Evolutionary conservation across 2,329 filamentous ascomycete species (phyloP).

Genomic region (Aspergillus floridensis): DNA sequence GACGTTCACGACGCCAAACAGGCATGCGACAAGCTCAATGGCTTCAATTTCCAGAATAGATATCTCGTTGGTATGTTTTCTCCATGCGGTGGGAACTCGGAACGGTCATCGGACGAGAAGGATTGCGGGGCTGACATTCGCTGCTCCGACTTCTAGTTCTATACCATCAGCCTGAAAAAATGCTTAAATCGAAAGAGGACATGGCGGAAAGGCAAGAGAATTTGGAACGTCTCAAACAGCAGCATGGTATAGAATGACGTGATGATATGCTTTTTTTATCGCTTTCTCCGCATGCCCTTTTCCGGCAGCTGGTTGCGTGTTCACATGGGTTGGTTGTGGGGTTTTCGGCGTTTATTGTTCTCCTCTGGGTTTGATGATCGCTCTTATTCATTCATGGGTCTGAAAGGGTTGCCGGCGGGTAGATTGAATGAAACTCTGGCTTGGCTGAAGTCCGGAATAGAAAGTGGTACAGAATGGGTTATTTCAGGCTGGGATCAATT

Average conservation of each 20-base stretch:
- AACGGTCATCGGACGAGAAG: too few species aligned
- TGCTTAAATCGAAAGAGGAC: conserved; percentile 86
- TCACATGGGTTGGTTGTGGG: conserved; percentile 38
- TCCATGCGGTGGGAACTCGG: not conserved
- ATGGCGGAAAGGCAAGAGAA: conserved; percentile 91
- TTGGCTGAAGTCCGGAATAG: conserved; percentile 14
- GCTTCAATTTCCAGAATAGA: conserved; percentile 99
- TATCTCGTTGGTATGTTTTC: conserved; percentile 85
- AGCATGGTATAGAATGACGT: conserved; percentile 95
- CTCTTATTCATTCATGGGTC: conserved; percentile 28
- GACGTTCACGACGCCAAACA: conserved; percentile 98
- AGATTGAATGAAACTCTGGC: conserved; percentile 26
- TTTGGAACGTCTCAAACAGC: conserved; percentile 95
- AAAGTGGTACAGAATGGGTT: conserved; percentile 23
- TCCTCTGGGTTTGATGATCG: conserved; percentile 35
- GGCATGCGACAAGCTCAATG: conserved; percentile 98
- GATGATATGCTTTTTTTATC: conserved; percentile 25
- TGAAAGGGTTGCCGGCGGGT: conserved; percentile 28
- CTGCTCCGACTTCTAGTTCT: conserved; percentile 49
- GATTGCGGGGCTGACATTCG: conserved; percentile 9
- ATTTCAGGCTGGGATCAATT: conserved; percentile 19
- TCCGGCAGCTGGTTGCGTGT: conserved; percentile 34
- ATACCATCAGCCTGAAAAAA: conserved; percentile 76
- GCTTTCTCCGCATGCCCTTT: conserved; percentile 33
- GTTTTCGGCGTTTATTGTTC: conserved; percentile 39